Percentiles rank a stretch among this genome's conserved stretches.
Conservation (phyloP, 225 moss, liverwort and hornwort species). For the Marchantia paleacea region DNA sequence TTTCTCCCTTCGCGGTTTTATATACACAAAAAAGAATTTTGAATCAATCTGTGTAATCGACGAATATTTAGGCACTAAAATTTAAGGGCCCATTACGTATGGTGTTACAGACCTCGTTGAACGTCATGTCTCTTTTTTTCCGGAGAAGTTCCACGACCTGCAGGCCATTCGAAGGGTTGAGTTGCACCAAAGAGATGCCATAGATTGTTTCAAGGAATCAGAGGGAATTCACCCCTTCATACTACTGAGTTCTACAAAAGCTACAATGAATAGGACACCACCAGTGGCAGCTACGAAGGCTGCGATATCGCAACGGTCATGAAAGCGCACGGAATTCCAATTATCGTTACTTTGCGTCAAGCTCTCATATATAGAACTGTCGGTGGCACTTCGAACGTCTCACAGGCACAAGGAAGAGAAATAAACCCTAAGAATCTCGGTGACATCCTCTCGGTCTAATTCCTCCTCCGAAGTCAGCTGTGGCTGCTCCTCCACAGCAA, state of each 20-base stretch:
- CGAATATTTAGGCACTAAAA: background rate
- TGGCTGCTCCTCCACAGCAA: slow-evolving; percentile 55
- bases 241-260: background rate
- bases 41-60: background rate
- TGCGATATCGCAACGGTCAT: background rate
- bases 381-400: background rate
- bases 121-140: slow-evolving; percentile 90
- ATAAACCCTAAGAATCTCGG: slow-evolving; percentile 60
- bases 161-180: background rate
- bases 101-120: slow-evolving; percentile 55
- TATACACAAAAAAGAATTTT: background rate
- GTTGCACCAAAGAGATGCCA: background rate
- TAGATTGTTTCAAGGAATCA: background rate
- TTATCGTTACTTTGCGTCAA: background rate
- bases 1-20: too few relatives aligned
- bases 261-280: background rate
- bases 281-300: background rate
- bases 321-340: background rate
- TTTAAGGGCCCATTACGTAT: too few relatives aligned
- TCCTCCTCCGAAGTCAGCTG: slow-evolving; percentile 57
- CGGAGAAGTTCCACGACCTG: slow-evolving; percentile 90
- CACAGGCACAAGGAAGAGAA: background rate
- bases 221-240: background rate
- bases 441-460: slow-evolving; percentile 55
- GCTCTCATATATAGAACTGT: background rate